Conservation (phyloP, 2,329 filamentous ascomycete species). For the Nannizziopsis barbatae region DNA sequence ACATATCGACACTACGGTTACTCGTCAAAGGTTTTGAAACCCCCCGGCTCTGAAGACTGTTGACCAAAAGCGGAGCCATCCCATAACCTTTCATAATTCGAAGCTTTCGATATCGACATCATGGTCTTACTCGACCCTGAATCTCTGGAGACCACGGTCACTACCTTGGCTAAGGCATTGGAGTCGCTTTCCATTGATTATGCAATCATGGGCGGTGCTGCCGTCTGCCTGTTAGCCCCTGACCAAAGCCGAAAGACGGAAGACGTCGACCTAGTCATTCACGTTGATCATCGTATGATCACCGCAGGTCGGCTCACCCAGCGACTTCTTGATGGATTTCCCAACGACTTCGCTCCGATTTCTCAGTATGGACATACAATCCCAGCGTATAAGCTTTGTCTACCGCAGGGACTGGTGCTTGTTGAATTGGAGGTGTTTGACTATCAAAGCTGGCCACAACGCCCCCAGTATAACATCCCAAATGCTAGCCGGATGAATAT, state of each 20-base stretch:
- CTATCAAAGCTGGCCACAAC: slow-evolving; percentile 15
- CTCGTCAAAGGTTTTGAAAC: too few species aligned
- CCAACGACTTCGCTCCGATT: slow-evolving; percentile 10
- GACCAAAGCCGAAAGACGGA: slow-evolving; percentile 6
- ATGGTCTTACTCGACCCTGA: not conserved
- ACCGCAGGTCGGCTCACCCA: slow-evolving; percentile 12
- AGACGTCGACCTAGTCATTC: slow-evolving; percentile 15
- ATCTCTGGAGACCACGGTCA: slow-evolving; percentile 6
- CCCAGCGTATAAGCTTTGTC: slow-evolving; percentile 11
- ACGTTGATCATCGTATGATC: slow-evolving; percentile 14
- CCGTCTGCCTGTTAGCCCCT: slow-evolving; percentile 1
- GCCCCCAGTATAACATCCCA: slow-evolving; percentile 16
- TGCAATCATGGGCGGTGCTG: slow-evolving; percentile 13
- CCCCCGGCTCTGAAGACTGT: too few species aligned
- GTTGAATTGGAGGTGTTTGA: slow-evolving; percentile 15
- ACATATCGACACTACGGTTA: too few species aligned
- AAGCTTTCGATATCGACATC: too few species aligned
- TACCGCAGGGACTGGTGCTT: slow-evolving; percentile 4
- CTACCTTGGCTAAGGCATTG: slow-evolving; percentile 10
- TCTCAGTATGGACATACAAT: slow-evolving; percentile 13
- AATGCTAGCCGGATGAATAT: slow-evolving; percentile 9
- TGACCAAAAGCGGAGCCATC: too few species aligned
- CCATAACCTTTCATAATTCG: too few species aligned
- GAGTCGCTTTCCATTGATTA: slow-evolving; percentile 14
- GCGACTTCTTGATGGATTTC: slow-evolving; percentile 6